Percentiles rank a stretch among this genome's conserved stretches.
These are phyloP conservation scores for Selaginella tamariscina DNA, from an alignment of 75 land plant species.

Conservation along the genomic window DNA sequence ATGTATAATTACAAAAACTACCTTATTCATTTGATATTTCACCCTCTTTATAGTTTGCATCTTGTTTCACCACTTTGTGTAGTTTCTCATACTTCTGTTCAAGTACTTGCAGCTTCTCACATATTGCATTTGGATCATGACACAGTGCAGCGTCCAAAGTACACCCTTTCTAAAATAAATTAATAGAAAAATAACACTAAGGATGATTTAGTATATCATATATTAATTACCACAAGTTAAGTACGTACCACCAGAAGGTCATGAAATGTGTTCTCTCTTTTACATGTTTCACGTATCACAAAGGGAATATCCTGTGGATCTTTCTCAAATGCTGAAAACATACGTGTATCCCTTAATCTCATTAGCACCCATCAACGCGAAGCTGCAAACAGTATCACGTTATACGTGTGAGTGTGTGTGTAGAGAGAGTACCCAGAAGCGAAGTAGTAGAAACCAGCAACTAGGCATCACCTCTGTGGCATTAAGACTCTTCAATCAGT, in stretches of 20 bases:
- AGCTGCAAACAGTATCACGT: constrained; percentile 39
- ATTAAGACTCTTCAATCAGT: no score
- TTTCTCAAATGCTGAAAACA: constrained; percentile 48
- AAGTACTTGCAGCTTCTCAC: constrained; percentile 4
- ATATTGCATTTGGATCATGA: constrained; percentile 5
- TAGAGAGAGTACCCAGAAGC: constrained; percentile 57
- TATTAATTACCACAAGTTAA: no score
- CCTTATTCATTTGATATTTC: no score
- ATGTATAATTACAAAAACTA: no score
- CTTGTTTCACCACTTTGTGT: no score
- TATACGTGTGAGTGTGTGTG: background rate
- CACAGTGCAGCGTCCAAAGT: background rate
- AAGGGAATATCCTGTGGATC: constrained; percentile 29
- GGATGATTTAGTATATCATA: background rate
- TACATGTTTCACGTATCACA: constrained; percentile 56
- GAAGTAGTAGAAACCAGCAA: constrained; percentile 91
- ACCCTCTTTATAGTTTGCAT: no score
- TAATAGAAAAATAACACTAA: background rate
- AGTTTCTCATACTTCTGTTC: constrained; percentile 4
- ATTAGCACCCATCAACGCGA: constrained; percentile 96
- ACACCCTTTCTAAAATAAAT: constrained; percentile 1
- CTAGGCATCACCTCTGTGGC: constrained; percentile 99
- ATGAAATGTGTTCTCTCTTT: constrained; percentile 64
- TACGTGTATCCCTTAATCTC: constrained; percentile 89
- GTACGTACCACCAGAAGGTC: constrained; percentile 44